These are phyloP conservation scores for Magnusiomyces tetraspermus DNA, from an alignment of 1,139 yeast species.

Conservation along the genomic window DNA sequence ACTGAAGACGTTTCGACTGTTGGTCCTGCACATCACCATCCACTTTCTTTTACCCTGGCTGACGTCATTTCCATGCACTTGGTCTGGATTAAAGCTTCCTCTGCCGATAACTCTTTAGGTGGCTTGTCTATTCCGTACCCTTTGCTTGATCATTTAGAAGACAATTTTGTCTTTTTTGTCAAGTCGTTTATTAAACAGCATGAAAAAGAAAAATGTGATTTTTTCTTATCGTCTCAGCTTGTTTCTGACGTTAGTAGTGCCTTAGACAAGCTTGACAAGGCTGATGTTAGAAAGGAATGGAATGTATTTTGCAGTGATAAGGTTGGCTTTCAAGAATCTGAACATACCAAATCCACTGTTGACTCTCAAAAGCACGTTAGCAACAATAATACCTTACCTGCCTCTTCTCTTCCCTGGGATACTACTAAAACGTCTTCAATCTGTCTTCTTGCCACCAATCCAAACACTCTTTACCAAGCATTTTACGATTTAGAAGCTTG, in stretches of 20 bases:
- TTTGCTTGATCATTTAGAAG: conserved; percentile 14
- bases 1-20: not conserved
- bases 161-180: conserved; percentile 18
- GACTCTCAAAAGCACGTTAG: not conserved
- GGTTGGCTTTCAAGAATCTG: not conserved
- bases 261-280: conserved; percentile 13
- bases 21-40: not conserved
- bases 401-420: not conserved
- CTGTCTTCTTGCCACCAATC: conserved; percentile 19
- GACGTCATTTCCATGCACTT: conserved; percentile 20
- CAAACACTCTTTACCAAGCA: conserved; percentile 19
- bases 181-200: conserved; percentile 13
- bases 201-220: not conserved
- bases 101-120: conserved; percentile 19
- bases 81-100: conserved; percentile 21
- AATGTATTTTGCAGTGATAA: not conserved
- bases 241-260: conserved; percentile 11
- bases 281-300: conserved; percentile 12
- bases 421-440: conserved; percentile 13
- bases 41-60: conserved; percentile 12
- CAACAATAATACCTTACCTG: not conserved
- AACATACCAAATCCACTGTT: not conserved
- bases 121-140: conserved; percentile 21
- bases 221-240: conserved; percentile 4
- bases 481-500: conserved; percentile 18